phyloP scores from a whole-genome alignment of 805 yeast species.

The Cyberlindnera japonica region DNA sequence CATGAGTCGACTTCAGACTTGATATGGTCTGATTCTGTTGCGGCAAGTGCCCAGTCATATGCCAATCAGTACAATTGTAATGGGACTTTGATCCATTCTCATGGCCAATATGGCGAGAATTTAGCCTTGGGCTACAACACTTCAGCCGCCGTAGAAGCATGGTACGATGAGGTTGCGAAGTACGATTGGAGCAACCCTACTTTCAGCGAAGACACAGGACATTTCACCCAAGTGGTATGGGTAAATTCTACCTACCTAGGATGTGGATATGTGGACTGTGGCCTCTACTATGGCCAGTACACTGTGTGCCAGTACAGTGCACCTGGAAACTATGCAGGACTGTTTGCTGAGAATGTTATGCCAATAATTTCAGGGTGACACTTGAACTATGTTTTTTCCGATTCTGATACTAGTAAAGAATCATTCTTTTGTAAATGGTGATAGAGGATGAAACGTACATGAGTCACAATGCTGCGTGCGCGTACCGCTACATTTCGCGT shows the following conservation, averaged over 20 bases:
- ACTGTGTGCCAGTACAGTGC: slow-evolving; percentile 67
- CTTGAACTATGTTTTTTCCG: too few relatives aligned
- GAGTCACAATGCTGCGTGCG: too few relatives aligned
- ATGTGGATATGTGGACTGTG: slow-evolving; percentile 64
- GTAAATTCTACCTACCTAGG: slow-evolving; percentile 56
- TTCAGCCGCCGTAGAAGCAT: slow-evolving; percentile 62
- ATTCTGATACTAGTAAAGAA: too few relatives aligned
- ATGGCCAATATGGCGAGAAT: slow-evolving; percentile 66
- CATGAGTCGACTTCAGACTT: slow-evolving; percentile 48
- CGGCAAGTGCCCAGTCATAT: slow-evolving; percentile 51
- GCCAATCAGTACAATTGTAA: slow-evolving; percentile 56
- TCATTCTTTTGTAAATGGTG: too few relatives aligned
- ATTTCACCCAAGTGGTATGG: slow-evolving; percentile 83
- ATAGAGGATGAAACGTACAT: too few relatives aligned
- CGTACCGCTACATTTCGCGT: too few relatives aligned
- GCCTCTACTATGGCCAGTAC: slow-evolving; percentile 46
- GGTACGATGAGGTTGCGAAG: slow-evolving; percentile 62
- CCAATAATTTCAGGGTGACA: too few relatives aligned
- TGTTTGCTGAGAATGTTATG: slow-evolving; percentile 35
- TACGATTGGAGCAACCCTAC: slow-evolving; percentile 51
- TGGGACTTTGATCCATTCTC: slow-evolving; percentile 58
- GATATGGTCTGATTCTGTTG: slow-evolving; percentile 52
- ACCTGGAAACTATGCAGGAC: slow-evolving; percentile 59
- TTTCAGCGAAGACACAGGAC: slow-evolving; percentile 54
- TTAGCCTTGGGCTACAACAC: slow-evolving; percentile 67